A percentile compares a stretch with the other conserved stretches of the same genome.
Conservation (phyloP, 306 rosid species). For the Trifolium subterraneum region DNA sequence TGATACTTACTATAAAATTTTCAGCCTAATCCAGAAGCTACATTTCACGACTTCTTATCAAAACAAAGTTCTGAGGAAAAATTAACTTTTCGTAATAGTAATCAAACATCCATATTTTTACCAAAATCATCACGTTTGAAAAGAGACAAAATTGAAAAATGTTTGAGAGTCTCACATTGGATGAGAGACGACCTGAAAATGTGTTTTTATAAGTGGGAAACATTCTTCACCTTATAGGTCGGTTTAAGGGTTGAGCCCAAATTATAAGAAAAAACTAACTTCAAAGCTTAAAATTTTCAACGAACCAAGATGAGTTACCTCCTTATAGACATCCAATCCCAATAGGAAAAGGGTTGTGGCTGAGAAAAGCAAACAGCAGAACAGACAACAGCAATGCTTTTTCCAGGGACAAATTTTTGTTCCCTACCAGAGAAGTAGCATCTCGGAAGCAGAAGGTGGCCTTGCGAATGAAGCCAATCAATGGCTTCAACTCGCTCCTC, state of each 20-base stretch:
- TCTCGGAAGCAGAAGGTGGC: constrained; percentile 68
- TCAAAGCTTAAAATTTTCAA: neutral
- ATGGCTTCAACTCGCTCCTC: constrained; percentile 77
- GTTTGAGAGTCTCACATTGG: no score
- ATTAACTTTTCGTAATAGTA: no score
- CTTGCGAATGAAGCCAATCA: constrained; percentile 84
- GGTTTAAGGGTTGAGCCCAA: neutral
- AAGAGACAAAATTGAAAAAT: no score
- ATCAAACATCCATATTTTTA: no score
- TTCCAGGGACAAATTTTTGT: constrained; percentile 32
- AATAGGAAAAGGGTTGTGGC: constrained; percentile 63
- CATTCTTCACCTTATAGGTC: no score
- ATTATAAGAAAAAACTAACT: neutral
- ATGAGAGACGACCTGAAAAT: no score
- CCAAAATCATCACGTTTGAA: no score
- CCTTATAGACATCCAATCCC: constrained; percentile 80
- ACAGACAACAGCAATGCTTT: constrained; percentile 82
- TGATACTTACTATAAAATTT: no score
- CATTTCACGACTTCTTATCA: no score
- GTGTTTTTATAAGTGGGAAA: no score
- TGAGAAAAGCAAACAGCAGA: constrained; percentile 77
- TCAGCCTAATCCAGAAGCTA: no score
- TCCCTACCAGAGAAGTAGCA: constrained; percentile 73
- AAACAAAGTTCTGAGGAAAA: no score
- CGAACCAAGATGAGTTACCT: constrained; percentile 52